Conservation (phyloP, 352 stramenopile species). For the Peronospora destructor region DNA sequence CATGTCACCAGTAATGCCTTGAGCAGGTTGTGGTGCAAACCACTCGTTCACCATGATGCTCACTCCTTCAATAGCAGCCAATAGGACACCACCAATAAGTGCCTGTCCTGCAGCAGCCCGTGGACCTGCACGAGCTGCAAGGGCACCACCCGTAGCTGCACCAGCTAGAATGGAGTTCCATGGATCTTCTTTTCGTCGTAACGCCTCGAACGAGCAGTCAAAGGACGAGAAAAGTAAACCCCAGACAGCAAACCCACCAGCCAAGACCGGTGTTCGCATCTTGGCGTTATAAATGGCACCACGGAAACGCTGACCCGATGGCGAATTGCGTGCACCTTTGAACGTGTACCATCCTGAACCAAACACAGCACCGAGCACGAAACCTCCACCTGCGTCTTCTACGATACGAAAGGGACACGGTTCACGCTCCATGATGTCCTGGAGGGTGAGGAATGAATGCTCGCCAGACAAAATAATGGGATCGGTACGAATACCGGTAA, state of each 20-base stretch:
- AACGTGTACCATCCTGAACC: slow-evolving; percentile 95
- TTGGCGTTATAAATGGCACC: slow-evolving; percentile 92
- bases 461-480: too few relatives aligned
- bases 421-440: slow-evolving; percentile 79
- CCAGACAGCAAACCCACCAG: slow-evolving; percentile 92
- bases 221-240: slow-evolving; percentile 96
- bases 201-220: slow-evolving; percentile 94
- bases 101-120: slow-evolving; percentile 91
- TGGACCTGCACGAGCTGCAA: slow-evolving; percentile 91
- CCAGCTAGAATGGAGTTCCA: slow-evolving; percentile 99
- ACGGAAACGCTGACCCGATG: slow-evolving; percentile 84
- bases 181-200: slow-evolving; percentile 98
- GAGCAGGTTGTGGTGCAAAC: slow-evolving; percentile 56
- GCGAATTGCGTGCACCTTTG: slow-evolving; percentile 92
- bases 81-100: slow-evolving; percentile 91
- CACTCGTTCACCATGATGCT: slow-evolving; percentile 93
- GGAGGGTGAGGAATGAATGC: too few relatives aligned
- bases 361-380: slow-evolving; percentile 93
- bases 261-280: slow-evolving; percentile 91
- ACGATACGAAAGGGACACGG: slow-evolving; percentile 98
- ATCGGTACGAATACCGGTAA: too few relatives aligned
- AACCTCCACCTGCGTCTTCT: slow-evolving; percentile 96
- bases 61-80: slow-evolving; percentile 96
- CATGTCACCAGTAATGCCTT: slow-evolving; percentile 37
- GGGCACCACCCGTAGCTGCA: slow-evolving; percentile 92